These are phyloP conservation scores for Termitomyces sp. DNA, from an alignment of 768 basidiomycete genomes.

Conservation along the genomic window DNA sequence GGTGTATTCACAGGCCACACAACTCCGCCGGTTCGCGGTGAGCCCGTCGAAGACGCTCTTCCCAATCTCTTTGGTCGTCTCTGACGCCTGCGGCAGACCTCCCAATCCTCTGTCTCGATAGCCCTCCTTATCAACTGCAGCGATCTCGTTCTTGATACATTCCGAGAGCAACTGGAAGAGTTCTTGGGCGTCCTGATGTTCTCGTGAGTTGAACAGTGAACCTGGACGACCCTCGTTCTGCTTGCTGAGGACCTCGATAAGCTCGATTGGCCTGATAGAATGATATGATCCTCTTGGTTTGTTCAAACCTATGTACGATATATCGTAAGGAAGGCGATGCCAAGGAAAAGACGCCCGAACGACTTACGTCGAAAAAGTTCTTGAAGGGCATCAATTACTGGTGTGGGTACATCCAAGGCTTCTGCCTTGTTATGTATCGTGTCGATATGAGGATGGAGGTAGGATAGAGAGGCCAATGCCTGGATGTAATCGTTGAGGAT, in stretches of 20 bases:
- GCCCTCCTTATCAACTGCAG: constrained; percentile 68
- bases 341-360: background rate
- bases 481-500: constrained; percentile 23
- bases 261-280: constrained; percentile 66
- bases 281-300: constrained; percentile 52
- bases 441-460: constrained; percentile 79
- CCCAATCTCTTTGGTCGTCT: constrained; percentile 33
- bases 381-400: constrained; percentile 79
- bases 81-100: constrained; percentile 31
- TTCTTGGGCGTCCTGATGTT: constrained; percentile 98
- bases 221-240: constrained; percentile 49
- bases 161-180: constrained; percentile 94
- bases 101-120: constrained; percentile 70
- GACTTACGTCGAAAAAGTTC: constrained; percentile 64
- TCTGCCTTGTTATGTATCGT: constrained; percentile 74
- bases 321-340: background rate
- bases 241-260: constrained; percentile 66
- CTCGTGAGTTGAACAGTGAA: constrained; percentile 79
- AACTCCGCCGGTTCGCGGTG: constrained; percentile 86
- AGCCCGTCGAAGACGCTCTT: constrained; percentile 87
- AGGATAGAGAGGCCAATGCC: constrained; percentile 86
- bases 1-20: constrained; percentile 87
- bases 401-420: constrained; percentile 76
- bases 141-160: constrained; percentile 82
- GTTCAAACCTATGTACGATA: constrained; percentile 58